Evolutionary conservation across 768 basidiomycete genomes (phyloP), one percentile per base, ranked within the genome.

Genomic region (Termitomyces sp.): DNA sequence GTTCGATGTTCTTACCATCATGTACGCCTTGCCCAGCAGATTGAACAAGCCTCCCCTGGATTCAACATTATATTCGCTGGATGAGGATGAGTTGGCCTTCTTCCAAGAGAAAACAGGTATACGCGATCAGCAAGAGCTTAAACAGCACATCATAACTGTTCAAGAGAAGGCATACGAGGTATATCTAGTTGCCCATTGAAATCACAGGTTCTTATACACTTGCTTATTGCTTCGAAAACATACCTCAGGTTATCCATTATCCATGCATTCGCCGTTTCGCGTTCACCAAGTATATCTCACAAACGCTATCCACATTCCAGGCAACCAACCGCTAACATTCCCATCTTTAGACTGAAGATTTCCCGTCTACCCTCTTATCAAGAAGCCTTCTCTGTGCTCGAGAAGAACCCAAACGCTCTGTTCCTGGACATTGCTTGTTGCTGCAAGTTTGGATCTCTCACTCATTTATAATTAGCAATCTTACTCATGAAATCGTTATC

Each of bases 101-200:
- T 73, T 76, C 64, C 71, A 75, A 57, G 30, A 56, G 2, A 61
- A 70, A 46, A 79, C 77, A 0, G 72, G 72, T 16, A 77, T 78
- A 30, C 33, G 67, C 7, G 72, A 77, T 56, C 72, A 76, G 2
- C 63, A 70, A 5, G 69, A 71, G 35, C 64, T 80, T 55, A 78
- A 73, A 64, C 59, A 72, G 10, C 79, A 80, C 63, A 72, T 79
- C n/a, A 36, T 77, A 4, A 57, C 57, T 0, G 71, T 77, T 7
- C 77, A 78, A 58, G 62, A 61, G 48, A 73, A 74, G 52, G 79
- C 79, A 4, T 66, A 67, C n/a, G 33, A 46, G 33, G 50, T 61
- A 53, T 33, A n/a, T 47, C 32, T 48, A 10, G 7, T 8, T 4
- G 9, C 28, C 18, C 54, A n/a, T 36, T 3, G 1, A 46, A 36